Evolutionary conservation across 2,329 filamentous ascomycete genomes (phyloP).

Genomic region (Sporothrix brasiliensis): DNA sequence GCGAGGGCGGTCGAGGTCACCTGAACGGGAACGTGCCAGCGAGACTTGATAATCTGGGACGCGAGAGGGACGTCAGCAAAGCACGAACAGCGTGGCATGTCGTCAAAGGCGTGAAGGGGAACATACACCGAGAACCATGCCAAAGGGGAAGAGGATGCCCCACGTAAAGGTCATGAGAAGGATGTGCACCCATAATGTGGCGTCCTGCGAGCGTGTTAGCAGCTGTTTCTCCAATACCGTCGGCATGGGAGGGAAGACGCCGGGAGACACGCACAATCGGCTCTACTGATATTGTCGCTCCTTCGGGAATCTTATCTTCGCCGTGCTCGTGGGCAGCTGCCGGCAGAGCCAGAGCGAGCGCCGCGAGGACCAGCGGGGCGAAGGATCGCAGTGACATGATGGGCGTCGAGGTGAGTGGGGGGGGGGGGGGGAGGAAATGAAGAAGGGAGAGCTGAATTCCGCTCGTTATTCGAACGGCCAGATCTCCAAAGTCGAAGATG

Average conservation of each 20-base stretch:
- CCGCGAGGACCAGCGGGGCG: slow-evolving; percentile 27
- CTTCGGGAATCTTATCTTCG: slow-evolving; percentile 65
- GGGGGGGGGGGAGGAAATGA: neutral
- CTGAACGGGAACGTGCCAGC: slow-evolving; percentile 94
- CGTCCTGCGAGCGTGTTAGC: slow-evolving; percentile 58
- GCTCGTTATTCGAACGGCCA: slow-evolving; percentile 2
- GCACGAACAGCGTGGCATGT: neutral
- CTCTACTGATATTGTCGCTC: slow-evolving; percentile 68
- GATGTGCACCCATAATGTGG: slow-evolving; percentile 91
- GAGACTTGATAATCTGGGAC: slow-evolving; percentile 77
- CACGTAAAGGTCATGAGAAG: slow-evolving; percentile 83
- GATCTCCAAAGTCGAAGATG: neutral
- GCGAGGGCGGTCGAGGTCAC: slow-evolving; percentile 73
- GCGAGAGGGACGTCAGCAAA: slow-evolving; percentile 13
- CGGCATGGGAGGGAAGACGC: neutral
- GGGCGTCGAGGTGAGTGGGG: too few species aligned
- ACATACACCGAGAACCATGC: slow-evolving; percentile 88
- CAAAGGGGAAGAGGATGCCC: slow-evolving; percentile 87
- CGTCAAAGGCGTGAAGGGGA: neutral
- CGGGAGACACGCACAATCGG: slow-evolving; percentile 49
- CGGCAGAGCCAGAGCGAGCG: slow-evolving; percentile 32
- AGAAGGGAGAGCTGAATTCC: neutral
- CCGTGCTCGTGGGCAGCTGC: slow-evolving; percentile 54
- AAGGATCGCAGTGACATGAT: slow-evolving; percentile 26
- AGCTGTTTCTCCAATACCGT: slow-evolving; percentile 5